A percentile compares a stretch with the other conserved stretches of the same genome.
Conservation (phyloP, 2,329 filamentous ascomycete species). For the Cryphonectria japonica region DNA sequence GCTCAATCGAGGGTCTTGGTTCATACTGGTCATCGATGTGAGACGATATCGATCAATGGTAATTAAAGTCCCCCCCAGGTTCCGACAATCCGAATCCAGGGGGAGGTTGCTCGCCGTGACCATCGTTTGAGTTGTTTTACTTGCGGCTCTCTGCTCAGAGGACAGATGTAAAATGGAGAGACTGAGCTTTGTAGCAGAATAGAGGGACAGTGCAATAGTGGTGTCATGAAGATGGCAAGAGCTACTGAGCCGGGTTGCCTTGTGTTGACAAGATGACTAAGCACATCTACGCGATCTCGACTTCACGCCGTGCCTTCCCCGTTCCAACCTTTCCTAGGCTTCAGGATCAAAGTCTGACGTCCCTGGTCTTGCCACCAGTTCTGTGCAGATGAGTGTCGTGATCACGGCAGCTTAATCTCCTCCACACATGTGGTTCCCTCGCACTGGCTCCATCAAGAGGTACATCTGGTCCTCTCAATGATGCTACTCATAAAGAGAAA, state of each 20-base stretch:
- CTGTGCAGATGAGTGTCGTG: neutral
- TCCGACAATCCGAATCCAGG: neutral
- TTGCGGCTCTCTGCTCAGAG: neutral
- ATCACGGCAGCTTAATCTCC: neutral
- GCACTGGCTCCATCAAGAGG: neutral
- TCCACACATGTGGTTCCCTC: neutral
- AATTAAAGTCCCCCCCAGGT: neutral
- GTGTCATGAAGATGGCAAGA: neutral
- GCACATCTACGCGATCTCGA: neutral
- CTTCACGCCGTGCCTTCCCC: neutral
- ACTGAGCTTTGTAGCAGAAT: no score
- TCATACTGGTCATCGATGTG: neutral
- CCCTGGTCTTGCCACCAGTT: neutral
- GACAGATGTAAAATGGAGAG: neutral
- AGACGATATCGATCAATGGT: neutral
- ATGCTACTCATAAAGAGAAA: neutral
- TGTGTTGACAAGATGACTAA: conserved; percentile 10
- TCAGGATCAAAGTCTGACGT: neutral
- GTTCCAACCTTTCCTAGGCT: neutral
- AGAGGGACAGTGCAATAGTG: neutral
- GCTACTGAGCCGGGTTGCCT: neutral
- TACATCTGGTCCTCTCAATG: neutral
- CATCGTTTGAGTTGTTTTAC: neutral
- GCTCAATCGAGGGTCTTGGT: neutral
- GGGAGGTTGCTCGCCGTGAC: neutral